These are phyloP conservation scores for Ligustrum vulgare DNA, from an alignment of 257 asterid genomes.

Conservation along the genomic window DNA sequence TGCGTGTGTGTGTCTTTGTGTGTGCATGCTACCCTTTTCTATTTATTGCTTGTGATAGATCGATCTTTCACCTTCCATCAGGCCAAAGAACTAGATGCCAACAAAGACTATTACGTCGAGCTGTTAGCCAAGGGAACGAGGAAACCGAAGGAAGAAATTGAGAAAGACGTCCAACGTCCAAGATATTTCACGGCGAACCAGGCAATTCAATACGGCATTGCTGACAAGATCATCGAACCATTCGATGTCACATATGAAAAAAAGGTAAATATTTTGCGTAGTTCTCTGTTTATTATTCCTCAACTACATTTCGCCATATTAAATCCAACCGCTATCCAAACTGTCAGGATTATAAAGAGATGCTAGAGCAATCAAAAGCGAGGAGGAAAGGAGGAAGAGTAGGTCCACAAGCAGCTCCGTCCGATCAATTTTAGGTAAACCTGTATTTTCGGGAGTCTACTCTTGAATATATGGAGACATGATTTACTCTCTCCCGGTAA, in stretches of 20 bases:
- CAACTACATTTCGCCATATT: neutral
- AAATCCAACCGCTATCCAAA: conserved; percentile 17
- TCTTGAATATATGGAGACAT: conserved; percentile 4
- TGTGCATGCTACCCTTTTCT: neutral
- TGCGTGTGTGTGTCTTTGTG: too few relatives aligned
- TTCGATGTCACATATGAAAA: conserved; percentile 63
- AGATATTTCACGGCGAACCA: conserved; percentile 67
- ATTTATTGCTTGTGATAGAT: neutral
- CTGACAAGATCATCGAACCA: conserved; percentile 72
- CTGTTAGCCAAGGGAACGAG: conserved; percentile 78
- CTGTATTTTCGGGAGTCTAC: neutral
- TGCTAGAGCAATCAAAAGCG: conserved; percentile 68
- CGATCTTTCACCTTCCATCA: conserved; percentile 25
- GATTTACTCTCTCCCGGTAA: conserved; percentile 3
- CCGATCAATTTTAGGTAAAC: conserved; percentile 58
- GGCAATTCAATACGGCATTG: conserved; percentile 86
- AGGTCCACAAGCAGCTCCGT: conserved; percentile 67
- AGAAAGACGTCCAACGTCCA: conserved; percentile 71
- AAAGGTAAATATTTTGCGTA: conserved; percentile 48
- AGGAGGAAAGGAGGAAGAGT: conserved; percentile 52
- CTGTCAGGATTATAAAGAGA: conserved; percentile 65
- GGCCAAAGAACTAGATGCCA: conserved; percentile 85
- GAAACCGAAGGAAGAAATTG: conserved; percentile 80
- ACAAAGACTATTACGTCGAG: conserved; percentile 65
- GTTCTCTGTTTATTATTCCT: conserved; percentile 1